These are phyloP conservation scores for Wickerhamomyces xylosicus DNA, from an alignment of 805 yeast species.

Conservation along the genomic window DNA sequence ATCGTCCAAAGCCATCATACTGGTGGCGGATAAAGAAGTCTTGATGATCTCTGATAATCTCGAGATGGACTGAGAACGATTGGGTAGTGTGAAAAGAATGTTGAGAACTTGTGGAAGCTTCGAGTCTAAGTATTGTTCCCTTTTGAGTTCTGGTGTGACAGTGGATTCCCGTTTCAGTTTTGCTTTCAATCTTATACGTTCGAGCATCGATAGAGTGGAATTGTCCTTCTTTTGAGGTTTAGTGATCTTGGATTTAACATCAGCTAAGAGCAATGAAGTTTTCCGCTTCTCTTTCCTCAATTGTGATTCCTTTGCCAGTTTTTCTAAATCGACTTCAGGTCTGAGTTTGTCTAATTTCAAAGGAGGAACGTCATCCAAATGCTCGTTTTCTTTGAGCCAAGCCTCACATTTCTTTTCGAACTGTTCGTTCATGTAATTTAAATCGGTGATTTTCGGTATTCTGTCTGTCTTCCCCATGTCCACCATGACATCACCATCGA, in stretches of 20 bases:
- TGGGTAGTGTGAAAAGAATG: not conserved
- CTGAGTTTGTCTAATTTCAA: not conserved
- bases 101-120: conserved; percentile 20
- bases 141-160: conserved; percentile 19
- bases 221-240: conserved; percentile 1
- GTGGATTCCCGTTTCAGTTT: no score
- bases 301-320: conserved; percentile 8
- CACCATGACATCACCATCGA: conserved; percentile 10
- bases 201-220: conserved; percentile 21
- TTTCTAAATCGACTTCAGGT: not conserved
- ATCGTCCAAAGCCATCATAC: conserved; percentile 12
- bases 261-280: not conserved
- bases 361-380: not conserved
- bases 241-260: conserved; percentile 8
- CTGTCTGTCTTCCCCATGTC: conserved; percentile 10
- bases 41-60: conserved; percentile 10
- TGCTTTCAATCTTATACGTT: conserved; percentile 25
- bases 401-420: conserved; percentile 7
- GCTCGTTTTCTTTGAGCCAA: conserved; percentile 11
- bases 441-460: conserved; percentile 2
- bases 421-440: conserved; percentile 2
- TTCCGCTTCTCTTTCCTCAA: not conserved
- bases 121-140: conserved; percentile 16
- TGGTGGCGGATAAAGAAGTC: conserved; percentile 10
- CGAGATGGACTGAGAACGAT: conserved; percentile 1